Percentiles rank a stretch among this genome's conserved stretches.
Evolutionary conservation across 2,329 filamentous ascomycete species (phyloP).

Genomic region (Trichophyton equinum): DNA sequence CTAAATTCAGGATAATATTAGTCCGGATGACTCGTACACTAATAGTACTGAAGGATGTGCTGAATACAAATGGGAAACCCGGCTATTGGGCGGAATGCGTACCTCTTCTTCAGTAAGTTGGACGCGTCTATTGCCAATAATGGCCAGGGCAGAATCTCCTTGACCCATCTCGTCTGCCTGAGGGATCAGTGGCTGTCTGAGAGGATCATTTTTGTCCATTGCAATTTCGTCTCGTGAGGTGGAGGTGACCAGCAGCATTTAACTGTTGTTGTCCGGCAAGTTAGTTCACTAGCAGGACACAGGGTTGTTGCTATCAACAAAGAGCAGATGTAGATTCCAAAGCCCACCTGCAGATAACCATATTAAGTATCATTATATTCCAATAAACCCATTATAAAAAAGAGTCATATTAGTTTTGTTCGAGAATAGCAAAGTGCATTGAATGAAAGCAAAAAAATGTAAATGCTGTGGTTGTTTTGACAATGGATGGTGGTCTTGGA

Average conservation of each 20-base stretch:
- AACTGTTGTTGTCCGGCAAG: too few species aligned
- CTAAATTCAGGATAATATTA: conserved; percentile 16
- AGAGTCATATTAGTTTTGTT: neutral
- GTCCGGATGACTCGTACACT: neutral
- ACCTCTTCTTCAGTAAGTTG: conserved; percentile 25
- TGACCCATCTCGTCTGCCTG: neutral
- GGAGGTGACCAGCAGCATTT: neutral
- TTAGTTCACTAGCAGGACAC: neutral
- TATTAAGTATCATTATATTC: too few species aligned
- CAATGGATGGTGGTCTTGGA: too few species aligned
- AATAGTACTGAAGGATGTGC: neutral
- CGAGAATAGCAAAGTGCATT: too few species aligned
- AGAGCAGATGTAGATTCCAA: neutral
- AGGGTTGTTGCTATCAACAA: neutral
- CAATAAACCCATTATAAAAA: too few species aligned
- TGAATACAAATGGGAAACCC: neutral
- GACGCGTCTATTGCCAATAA: conserved; percentile 5
- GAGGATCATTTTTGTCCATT: neutral
- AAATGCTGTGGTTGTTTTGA: too few species aligned
- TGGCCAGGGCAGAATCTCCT: conserved; percentile 3
- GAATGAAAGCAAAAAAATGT: too few species aligned
- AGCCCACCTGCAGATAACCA: too few species aligned
- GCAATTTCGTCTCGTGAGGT: neutral
- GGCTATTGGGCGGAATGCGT: neutral
- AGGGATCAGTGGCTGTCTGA: neutral